Evolutionary conservation across 805 yeast genomes (phyloP).

Genomic region (Vanderwaltozyma yarrowii): DNA sequence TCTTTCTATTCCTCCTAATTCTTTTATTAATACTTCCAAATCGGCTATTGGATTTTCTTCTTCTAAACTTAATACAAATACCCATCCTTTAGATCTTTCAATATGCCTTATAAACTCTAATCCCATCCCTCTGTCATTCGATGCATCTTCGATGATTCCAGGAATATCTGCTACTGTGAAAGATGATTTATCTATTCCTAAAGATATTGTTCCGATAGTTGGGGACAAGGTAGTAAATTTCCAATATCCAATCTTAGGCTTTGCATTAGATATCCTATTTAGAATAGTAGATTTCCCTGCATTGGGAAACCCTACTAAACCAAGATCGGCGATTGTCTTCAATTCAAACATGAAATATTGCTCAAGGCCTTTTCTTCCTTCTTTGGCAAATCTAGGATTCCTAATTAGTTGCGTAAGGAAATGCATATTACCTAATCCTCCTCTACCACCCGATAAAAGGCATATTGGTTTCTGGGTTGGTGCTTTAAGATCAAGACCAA

Average conservation of each 20-base stretch:
- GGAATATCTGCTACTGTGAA: slow-evolving; percentile 98
- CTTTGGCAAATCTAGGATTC: slow-evolving; percentile 81
- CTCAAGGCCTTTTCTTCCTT: slow-evolving; percentile 62
- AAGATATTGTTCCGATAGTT: slow-evolving; percentile 74
- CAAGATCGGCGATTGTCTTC: slow-evolving; percentile 84
- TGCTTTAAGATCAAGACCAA: slow-evolving; percentile 65
- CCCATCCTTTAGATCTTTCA: slow-evolving; percentile 84
- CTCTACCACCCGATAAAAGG: slow-evolving; percentile 74
- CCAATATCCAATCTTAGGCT: slow-evolving; percentile 93
- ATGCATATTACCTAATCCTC: slow-evolving; percentile 96
- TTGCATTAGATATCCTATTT: slow-evolving; percentile 78
- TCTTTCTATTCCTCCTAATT: slow-evolving; percentile 55
- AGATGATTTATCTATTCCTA: slow-evolving; percentile 48
- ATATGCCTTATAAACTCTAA: slow-evolving; percentile 84
- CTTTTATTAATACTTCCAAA: slow-evolving; percentile 49
- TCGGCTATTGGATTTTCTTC: slow-evolving; percentile 56
- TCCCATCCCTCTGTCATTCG: slow-evolving; percentile 83
- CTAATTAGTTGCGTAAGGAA: slow-evolving; percentile 74
- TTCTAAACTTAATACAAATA: slow-evolving; percentile 76
- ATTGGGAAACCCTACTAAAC: slow-evolving; percentile 90
- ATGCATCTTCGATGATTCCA: slow-evolving; percentile 86
- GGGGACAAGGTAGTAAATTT: slow-evolving; percentile 92
- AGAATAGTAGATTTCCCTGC: slow-evolving; percentile 92
- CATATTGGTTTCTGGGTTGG: slow-evolving; percentile 58
- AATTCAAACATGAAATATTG: slow-evolving; percentile 69